These are phyloP conservation scores for Vigna mungo DNA, from an alignment of 306 rosid species.

Conservation along the genomic window DNA sequence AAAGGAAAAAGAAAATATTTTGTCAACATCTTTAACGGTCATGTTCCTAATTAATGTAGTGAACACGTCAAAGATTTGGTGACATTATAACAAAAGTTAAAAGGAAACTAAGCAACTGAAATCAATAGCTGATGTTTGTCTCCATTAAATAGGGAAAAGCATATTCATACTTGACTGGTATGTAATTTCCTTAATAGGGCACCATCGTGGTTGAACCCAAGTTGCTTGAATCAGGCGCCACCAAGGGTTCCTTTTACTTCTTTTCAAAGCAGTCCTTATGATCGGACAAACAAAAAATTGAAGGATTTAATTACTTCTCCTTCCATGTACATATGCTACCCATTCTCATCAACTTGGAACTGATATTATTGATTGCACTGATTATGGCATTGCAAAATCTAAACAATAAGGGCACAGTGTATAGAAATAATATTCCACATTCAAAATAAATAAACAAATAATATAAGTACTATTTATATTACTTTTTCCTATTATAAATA, in stretches of 20 bases:
- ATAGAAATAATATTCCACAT: slow-evolving; percentile 11
- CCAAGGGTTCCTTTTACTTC: neutral
- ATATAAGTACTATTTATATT: neutral
- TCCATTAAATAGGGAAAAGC: neutral
- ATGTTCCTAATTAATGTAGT: neutral
- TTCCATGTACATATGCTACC: neutral
- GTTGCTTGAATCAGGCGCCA: neutral
- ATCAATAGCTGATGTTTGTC: neutral
- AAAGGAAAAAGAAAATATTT: neutral
- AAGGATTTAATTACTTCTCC: neutral
- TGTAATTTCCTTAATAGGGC: neutral
- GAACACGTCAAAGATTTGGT: neutral
- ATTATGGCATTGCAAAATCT: slow-evolving; percentile 25
- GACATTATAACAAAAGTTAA: neutral
- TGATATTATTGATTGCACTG: slow-evolving; percentile 19
- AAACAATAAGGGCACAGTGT: neutral
- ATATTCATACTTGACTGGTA: neutral
- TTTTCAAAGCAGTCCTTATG: neutral
- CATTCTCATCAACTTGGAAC: slow-evolving; percentile 17
- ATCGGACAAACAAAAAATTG: neutral
- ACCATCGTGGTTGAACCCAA: neutral
- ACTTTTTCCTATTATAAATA: no score
- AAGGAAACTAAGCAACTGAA: neutral
- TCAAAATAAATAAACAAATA: neutral
- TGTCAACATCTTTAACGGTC: neutral